A percentile compares a stretch with the other conserved stretches of the same genome.
These are phyloP conservation scores for Saturnispora sanitii DNA, from an alignment of 805 yeast species.

Conservation along the genomic window DNA sequence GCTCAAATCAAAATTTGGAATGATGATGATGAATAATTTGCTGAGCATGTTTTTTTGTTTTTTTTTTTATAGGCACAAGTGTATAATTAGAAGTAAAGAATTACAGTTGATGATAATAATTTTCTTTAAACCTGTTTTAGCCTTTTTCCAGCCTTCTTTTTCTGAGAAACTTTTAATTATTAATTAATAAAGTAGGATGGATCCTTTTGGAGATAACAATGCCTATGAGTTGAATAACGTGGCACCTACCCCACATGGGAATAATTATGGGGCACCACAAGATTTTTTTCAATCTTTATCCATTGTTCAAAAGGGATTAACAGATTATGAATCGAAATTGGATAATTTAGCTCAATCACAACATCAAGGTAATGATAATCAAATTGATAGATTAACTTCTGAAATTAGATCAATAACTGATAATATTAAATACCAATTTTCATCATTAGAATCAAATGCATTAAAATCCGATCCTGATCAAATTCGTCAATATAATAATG, in stretches of 20 bases:
- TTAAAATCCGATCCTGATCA: constrained; percentile 58
- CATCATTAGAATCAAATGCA: constrained; percentile 56
- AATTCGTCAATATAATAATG: constrained; percentile 74
- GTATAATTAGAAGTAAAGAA: no score
- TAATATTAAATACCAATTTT: constrained; percentile 55
- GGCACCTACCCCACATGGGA: not conserved
- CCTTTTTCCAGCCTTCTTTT: not conserved
- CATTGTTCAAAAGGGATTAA: constrained; percentile 1
- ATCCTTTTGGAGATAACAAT: constrained; percentile 8
- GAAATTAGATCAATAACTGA: constrained; percentile 9
- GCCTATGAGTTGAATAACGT: not conserved
- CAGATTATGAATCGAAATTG: constrained; percentile 6
- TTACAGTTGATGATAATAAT: not conserved
- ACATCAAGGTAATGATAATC: not conserved
- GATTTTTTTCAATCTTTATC: constrained; percentile 4
- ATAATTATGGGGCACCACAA: not conserved
- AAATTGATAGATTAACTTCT: not conserved
- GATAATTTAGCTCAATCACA: constrained; percentile 5
- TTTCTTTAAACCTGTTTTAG: not conserved
- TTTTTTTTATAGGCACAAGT: no score
- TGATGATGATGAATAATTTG: not conserved
- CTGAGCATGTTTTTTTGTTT: not conserved
- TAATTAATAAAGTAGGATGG: not conserved
- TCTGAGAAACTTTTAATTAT: not conserved
- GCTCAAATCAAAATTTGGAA: constrained; percentile 23